Evolutionary conservation across 208 protist species (phyloP), one percentile per base, ranked within the genome.

Genomic region (Porcisia hertigi): DNA sequence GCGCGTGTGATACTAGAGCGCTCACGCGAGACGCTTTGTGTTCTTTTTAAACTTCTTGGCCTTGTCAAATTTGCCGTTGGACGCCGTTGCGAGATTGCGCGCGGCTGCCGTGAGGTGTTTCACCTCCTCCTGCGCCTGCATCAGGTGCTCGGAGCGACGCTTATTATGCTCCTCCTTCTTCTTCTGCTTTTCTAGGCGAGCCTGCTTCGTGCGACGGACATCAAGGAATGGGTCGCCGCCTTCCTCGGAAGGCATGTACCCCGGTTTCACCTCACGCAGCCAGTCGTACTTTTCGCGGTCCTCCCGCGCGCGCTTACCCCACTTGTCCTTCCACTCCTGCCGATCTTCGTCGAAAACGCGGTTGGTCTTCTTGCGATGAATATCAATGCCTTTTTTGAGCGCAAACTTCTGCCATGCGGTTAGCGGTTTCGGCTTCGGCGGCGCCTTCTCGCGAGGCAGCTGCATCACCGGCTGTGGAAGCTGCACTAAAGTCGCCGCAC

Each of bases 341-440:
- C 86, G 86, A 39, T 94, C 91, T 83, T 98, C 95, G 79, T 98
- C 92, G 69, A 94, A 98, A 57, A 96, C 91, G 67, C 89, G 86
- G 80, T 96, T 97, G 23, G 73, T 69, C 88, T 97, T 96, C 86
- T 98, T 98, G 60, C 87, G 81, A 69, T 96, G 88, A 66, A 94
- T 91, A 73, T 94, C 92, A 69, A 98, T 97, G 55, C 95, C 95
- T 85, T 98, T 98, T 88, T 98, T 96, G 18, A 97, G 70, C 9
- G 90, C 90, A 78, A 97, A 98, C 86, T 97, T 95, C 84, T 98
- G 89, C 95, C 95, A 98, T 65, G 92, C 91, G 18, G 93, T 98
- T 55, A 96, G 89, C 41, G 91, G 91, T 81, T 98, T 97, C 74
- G 82, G 79, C 84, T 88, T 92, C 25, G 92, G 93, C 71, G 92